phyloP scores from a whole-genome alignment of 768 basidiomycete species.

The Amanita polypyramis region DNA sequence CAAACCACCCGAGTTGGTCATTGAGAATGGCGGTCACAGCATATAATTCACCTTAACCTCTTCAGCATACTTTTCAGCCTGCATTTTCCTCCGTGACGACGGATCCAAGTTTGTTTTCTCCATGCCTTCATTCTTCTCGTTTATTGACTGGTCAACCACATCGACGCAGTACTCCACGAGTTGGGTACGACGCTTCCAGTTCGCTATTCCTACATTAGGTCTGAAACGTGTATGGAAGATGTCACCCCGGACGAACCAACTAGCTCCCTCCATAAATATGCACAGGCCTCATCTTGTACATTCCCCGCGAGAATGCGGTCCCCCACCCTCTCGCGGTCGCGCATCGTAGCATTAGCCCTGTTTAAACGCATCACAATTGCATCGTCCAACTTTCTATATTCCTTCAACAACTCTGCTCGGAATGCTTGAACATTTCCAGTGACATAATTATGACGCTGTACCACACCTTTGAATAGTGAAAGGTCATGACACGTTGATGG shows the following conservation, averaged over 20 bases:
- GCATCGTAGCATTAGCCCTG: constrained; percentile 63
- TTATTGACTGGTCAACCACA: constrained; percentile 55
- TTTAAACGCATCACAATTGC: constrained; percentile 73
- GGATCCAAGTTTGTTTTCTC: constrained; percentile 34
- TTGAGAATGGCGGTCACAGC: not conserved
- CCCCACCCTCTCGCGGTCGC: constrained; percentile 52
- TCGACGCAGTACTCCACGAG: constrained; percentile 68
- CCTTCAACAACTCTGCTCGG: constrained; percentile 60
- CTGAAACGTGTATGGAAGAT: constrained; percentile 10
- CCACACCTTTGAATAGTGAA: constrained; percentile 64
- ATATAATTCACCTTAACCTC: constrained; percentile 53
- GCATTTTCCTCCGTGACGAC: constrained; percentile 34
- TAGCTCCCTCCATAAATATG: constrained; percentile 68
- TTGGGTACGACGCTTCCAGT: constrained; percentile 66
- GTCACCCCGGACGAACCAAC: constrained; percentile 43
- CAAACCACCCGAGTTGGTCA: not conserved
- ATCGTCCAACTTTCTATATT: constrained; percentile 77
- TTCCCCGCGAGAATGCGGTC: constrained; percentile 35
- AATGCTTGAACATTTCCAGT: not conserved
- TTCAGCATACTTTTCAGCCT: constrained; percentile 50
- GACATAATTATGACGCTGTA: not conserved
- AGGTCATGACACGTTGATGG: constrained; percentile 65
- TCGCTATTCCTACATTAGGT: constrained; percentile 23
- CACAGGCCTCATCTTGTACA: constrained; percentile 67
- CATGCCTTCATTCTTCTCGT: constrained; percentile 40